Percentiles rank a stretch among this genome's conserved stretches.
Conservation (phyloP, 306 rosid genomes). For the Boehmeria nivea region DNA sequence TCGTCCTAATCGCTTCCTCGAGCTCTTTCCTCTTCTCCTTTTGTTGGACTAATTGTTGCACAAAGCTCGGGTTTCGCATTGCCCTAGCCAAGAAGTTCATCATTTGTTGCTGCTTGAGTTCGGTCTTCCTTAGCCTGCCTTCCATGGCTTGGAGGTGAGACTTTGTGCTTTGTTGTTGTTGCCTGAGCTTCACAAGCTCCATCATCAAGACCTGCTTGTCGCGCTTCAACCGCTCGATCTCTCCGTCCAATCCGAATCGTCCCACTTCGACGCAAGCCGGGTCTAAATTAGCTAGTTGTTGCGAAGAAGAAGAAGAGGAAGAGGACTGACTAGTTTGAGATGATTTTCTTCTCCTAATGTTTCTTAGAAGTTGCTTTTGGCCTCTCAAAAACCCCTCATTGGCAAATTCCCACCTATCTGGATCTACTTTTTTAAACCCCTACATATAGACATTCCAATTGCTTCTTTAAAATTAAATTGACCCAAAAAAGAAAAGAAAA, state of each 20-base stretch:
- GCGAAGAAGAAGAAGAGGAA: not conserved
- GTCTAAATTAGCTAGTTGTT: slow-evolving; percentile 35
- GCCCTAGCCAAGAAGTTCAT: slow-evolving; percentile 69
- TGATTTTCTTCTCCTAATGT: slow-evolving; percentile 61
- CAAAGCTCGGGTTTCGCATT: slow-evolving; percentile 54
- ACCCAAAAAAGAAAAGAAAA: too few relatives aligned
- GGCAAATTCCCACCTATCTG: slow-evolving; percentile 87
- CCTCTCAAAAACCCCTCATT: slow-evolving; percentile 83
- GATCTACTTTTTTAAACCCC: slow-evolving; percentile 86
- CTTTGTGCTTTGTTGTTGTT: slow-evolving; percentile 53
- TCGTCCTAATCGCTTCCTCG: slow-evolving; percentile 35
- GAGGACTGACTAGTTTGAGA: slow-evolving; percentile 23
- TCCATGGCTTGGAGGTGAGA: slow-evolving; percentile 50
- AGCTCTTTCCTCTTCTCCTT: slow-evolving; percentile 47
- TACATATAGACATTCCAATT: slow-evolving; percentile 38
- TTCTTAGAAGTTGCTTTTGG: slow-evolving; percentile 57
- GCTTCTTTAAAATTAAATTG: slow-evolving; percentile 21
- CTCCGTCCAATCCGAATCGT: slow-evolving; percentile 54
- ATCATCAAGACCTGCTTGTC: slow-evolving; percentile 61
- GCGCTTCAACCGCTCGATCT: slow-evolving; percentile 48
- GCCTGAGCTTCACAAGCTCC: slow-evolving; percentile 71
- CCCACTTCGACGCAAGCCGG: slow-evolving; percentile 68
- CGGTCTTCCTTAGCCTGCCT: slow-evolving; percentile 47
- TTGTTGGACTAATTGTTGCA: slow-evolving; percentile 46
- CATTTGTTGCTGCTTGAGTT: slow-evolving; percentile 58